Base-by-base conservation (phyloP, 768 basidiomycete species). In the Xerocomus brunneocitrinus region DNA sequence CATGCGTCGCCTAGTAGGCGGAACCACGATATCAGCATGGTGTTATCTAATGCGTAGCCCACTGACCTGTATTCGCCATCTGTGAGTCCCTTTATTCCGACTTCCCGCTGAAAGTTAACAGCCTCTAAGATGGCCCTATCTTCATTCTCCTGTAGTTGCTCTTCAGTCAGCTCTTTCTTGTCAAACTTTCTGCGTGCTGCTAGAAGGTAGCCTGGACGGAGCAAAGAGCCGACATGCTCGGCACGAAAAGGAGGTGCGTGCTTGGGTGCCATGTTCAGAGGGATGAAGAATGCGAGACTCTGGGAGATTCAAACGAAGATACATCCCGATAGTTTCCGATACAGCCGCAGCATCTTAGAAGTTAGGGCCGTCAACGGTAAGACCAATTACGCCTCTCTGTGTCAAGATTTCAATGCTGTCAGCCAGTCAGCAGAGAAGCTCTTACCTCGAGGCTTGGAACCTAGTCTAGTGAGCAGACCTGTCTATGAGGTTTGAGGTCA, bases 181-280 rank as follows among this genome's bases (percentile, higher is more conserved):
- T 75, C 74, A 49, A 71, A 69, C 41, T 64, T 61, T 35, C 44
- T 65, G 28, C 74, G 68, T 52, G 70, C 72, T 44, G 71, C 58
- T 19, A 76, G 73, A 16, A 77, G 71, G 48, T 66, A 58, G 7
- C 58, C 53, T 19, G 76, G 76, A 9, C 76, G 73, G 53, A 75
- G 74, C 34, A 77, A 62, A 8, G 75, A 76, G 30, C 76, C 76
- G 8, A 76, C 54, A 56, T 76, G 76, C 48, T 77, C 76, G 10
- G 76, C 75, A 32, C 74, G 35, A 16, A 36, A 36, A 36, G 35
- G 35, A 14, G 35, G 35, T 14, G 35, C 35, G 13, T 16, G 16
- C 35, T 36, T 36, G 13, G 35, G 35, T 16, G 35, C 14, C 35
- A 36, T 36, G 35, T 4, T 14, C 14, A 7, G 35, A 36, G 35